Conservation (phyloP, 352 stramenopile genomes). For the Aphanomyces euteiches region DNA sequence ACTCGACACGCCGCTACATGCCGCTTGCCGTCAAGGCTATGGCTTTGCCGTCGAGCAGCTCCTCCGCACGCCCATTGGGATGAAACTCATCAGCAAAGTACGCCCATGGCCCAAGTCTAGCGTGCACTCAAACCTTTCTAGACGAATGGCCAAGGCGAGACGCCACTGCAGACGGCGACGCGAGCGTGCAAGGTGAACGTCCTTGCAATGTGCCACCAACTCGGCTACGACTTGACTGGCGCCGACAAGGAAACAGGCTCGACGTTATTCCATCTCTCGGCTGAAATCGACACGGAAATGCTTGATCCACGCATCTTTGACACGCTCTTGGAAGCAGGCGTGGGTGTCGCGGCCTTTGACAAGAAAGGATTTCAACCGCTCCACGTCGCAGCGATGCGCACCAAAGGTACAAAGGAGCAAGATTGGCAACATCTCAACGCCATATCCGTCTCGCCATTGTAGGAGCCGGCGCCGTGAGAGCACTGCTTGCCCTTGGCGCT, state of each 20-base stretch:
- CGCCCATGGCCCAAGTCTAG: not conserved
- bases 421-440: not conserved
- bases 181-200: not conserved
- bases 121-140: not conserved
- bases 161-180: slow-evolving; percentile 17
- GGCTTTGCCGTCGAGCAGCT: slow-evolving; percentile 9
- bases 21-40: slow-evolving; percentile 20
- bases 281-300: slow-evolving; percentile 24
- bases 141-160: slow-evolving; percentile 14
- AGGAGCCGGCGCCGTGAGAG: slow-evolving; percentile 19
- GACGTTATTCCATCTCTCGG: slow-evolving; percentile 21
- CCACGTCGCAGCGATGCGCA: slow-evolving; percentile 11
- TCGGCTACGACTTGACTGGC: slow-evolving; percentile 16
- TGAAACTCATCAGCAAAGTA: not conserved
- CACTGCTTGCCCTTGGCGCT: slow-evolving; percentile 14
- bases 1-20: slow-evolving; percentile 22
- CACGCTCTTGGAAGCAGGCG: not conserved
- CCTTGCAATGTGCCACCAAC: not conserved
- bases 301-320: slow-evolving; percentile 9
- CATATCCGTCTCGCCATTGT: not conserved
- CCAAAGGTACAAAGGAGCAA: slow-evolving; percentile 14
- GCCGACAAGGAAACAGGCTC: slow-evolving; percentile 15
- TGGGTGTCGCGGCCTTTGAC: slow-evolving; percentile 17
- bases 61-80: not conserved
- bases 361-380: slow-evolving; percentile 29